These are phyloP conservation scores for Daldinia sp. DNA, from an alignment of 2,329 filamentous ascomycete genomes.

Conservation along the genomic window DNA sequence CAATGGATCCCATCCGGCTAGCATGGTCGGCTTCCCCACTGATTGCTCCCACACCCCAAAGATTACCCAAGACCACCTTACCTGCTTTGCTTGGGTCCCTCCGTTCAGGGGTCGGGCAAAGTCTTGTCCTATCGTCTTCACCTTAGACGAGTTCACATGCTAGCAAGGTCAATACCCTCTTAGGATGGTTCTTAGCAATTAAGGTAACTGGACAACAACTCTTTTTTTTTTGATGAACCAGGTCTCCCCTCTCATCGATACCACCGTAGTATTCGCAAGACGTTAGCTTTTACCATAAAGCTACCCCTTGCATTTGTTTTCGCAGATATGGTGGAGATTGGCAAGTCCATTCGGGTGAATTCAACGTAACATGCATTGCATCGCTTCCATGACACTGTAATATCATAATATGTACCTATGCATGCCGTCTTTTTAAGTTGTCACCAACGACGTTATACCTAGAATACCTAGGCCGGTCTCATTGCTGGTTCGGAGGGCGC, in stretches of 20 bases:
- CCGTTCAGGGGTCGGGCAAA: constrained; percentile 29
- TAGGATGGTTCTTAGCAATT: constrained; percentile 22
- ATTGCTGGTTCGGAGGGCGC: constrained; percentile 22
- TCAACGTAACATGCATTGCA: constrained; percentile 38
- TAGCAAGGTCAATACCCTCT: constrained; percentile 28
- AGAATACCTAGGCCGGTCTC: background rate
- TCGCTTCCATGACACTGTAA: constrained; percentile 17
- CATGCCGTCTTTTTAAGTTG: constrained; percentile 6
- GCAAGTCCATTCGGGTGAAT: constrained; percentile 29
- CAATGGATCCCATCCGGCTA: constrained; percentile 34
- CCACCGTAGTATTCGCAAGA: constrained; percentile 32
- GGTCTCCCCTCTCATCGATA: constrained; percentile 25
- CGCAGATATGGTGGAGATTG: constrained; percentile 33
- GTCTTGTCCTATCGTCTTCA: constrained; percentile 32
- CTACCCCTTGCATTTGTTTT: constrained; percentile 36
- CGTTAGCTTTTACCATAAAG: constrained; percentile 12
- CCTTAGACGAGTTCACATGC: constrained; percentile 38
- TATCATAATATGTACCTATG: too few relatives aligned
- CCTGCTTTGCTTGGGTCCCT: constrained; percentile 27
- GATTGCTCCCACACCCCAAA: constrained; percentile 19
- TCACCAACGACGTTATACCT: constrained; percentile 25
- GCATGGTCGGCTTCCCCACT: constrained; percentile 38
- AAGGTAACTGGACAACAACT: background rate
- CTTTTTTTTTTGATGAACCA: constrained; percentile 11
- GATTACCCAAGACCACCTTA: background rate